Evolutionary conservation across 2,329 filamentous ascomycete genomes (phyloP).

Genomic region (Grosmannia serpens): DNA sequence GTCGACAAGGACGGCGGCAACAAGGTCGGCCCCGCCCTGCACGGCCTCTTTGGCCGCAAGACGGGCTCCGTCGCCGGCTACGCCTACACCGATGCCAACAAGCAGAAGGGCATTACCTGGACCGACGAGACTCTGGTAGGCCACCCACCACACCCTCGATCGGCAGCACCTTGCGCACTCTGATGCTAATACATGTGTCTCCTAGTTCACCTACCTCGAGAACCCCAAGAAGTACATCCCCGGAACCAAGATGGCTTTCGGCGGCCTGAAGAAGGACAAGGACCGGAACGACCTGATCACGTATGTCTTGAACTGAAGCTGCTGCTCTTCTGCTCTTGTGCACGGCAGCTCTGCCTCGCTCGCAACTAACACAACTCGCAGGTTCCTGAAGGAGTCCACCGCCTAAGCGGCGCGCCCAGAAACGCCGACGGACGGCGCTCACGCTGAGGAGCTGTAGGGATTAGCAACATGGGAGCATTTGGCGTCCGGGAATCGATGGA

Average conservation of each 20-base stretch:
- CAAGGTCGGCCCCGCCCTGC: slow-evolving; percentile 95
- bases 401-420: slow-evolving; percentile 31
- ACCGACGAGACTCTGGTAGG: slow-evolving; percentile 71
- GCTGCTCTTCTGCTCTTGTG: background rate
- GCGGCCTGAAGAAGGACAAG: slow-evolving; percentile 99
- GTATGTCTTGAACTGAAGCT: slow-evolving; percentile 39
- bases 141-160: slow-evolving; percentile 1
- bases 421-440: background rate
- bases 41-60: slow-evolving; percentile 96
- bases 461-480: background rate
- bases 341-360: too few relatives aligned
- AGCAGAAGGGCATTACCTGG: slow-evolving; percentile 89
- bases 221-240: slow-evolving; percentile 99
- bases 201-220: slow-evolving; percentile 92
- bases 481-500: background rate
- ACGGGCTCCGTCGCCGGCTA: slow-evolving; percentile 84
- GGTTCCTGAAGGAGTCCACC: slow-evolving; percentile 59
- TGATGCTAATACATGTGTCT: slow-evolving; percentile 3
- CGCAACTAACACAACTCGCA: slow-evolving; percentile 15
- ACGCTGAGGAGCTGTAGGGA: background rate
- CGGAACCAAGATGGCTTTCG: slow-evolving; percentile 99
- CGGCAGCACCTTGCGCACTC: background rate
- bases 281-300: slow-evolving; percentile 98
- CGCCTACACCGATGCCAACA: slow-evolving; percentile 99
- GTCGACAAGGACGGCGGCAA: slow-evolving; percentile 80